Base-by-base conservation (phyloP, 2,329 filamentous ascomycete species). In the Mariannaea elegans region DNA sequence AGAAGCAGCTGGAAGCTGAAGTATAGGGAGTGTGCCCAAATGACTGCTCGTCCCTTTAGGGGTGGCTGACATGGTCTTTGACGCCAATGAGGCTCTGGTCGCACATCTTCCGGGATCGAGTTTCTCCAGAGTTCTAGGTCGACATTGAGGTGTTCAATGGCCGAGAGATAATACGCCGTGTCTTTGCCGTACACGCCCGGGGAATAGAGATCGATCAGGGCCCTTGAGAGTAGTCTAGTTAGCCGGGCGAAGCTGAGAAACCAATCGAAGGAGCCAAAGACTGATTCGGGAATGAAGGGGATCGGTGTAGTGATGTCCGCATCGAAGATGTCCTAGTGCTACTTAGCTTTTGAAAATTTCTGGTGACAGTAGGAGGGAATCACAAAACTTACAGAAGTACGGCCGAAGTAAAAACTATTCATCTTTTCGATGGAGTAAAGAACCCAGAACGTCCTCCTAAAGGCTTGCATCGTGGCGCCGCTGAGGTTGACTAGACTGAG, bases 371-470 rank as follows among this genome's bases (percentile, higher is more conserved):
- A n/a, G 13, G 18, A 4, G 2, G 18, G 13, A n/a, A 41, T 23
- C n/a, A n/a, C n/a, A n/a, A n/a, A 7, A 9, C 48, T n/a, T 5
- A 51, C 48, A 18, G 48, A 32, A 7, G 32, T 41, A 16, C 16
- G 7, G 21, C 39, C 23, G 10, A 29, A 24, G 16, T 38, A 24
- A 13, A 51, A 51, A 10, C 32, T 5, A 16, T 42, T 59, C 74
- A 78, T 38, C 23, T 80, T 79, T 45, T 80, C 78, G 16, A 80
- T 38, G 9, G 66, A 65, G 50, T 79, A 80, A 14, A 79, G 67
- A 0, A 77, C 73, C 77, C 77, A 80, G 50, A 80, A 80, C 0
- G 72, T 73, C 38, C 69, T 54, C 54, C n/a, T n/a, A n/a, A n/a
- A n/a, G n/a, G n/a, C n/a, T n/a, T n/a, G n/a, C n/a, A n/a, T n/a